Base-by-base conservation (phyloP, 192 early-diverging fungal species). In the Thoreauomyces humboldtii region DNA sequence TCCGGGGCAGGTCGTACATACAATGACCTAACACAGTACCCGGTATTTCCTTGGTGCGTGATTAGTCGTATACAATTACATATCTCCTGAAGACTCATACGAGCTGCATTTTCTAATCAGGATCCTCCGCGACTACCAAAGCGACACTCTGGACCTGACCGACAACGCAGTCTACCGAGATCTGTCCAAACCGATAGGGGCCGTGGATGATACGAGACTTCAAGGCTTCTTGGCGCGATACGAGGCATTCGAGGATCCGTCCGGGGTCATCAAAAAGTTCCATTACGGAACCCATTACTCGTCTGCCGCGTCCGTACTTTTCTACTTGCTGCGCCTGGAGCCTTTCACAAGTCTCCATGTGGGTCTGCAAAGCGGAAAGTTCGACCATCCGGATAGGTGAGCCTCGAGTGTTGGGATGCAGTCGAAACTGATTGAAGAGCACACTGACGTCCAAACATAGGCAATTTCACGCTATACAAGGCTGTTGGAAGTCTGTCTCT, bases 271-370 rank as follows among this genome's bases (percentile, higher is more conserved):
- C 24, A 74, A 80, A 51, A 77, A 80, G 41, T 95, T 95, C 74
- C 91, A 93, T 53, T 98, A 98, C 70, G 95, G 94, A n/a, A 94
- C 94, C 9, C 95, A 98, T 69, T 98, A 98, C 72, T 93, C 91
- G 0, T 96, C 92, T 5, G 90, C 95, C 0, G 91, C 91, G 73
- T 86, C 90, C 44, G 92, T 94, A 1, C 86, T 92, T 22, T 92
- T 89, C 28, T 98, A 91, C 64, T 68, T 98, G 54, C 83, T 98
- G 19, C 83, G 95, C 12, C 65, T 92, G 31, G 94, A 98, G 64
- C 95, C 95, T 6, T 98, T 94, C 72, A 89, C 93, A 0, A 84
- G 87, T 22, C 81, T 81, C 24, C 76, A 81, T 60, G 73, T 81
- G 35, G 66, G 74, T 32, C 51, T 79, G 21, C 81, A 82, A 59